phyloP scores from a whole-genome alignment of 345 rosid genomes.

The Eucalyptus caleyi region DNA sequence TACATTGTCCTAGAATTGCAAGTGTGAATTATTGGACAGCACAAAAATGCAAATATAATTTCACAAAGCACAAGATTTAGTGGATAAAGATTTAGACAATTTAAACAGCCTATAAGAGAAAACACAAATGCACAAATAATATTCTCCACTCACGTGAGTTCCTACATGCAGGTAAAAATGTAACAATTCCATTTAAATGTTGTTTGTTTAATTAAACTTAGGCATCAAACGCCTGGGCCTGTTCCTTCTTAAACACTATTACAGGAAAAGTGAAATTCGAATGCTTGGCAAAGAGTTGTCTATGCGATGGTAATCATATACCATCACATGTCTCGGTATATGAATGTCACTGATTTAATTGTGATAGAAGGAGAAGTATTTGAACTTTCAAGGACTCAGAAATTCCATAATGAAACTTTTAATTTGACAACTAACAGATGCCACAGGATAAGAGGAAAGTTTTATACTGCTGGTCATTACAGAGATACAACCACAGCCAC shows the following conservation, averaged over 20 bases:
- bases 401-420: not conserved
- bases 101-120: not conserved
- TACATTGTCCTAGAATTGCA: conserved; percentile 28
- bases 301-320: not conserved
- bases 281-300: not conserved
- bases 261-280: not conserved
- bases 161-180: not conserved
- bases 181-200: not conserved
- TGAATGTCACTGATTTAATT: not conserved
- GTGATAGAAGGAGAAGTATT: not conserved
- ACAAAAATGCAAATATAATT: not conserved
- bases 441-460: not conserved
- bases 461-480: not conserved
- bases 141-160: not conserved
- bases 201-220: not conserved
- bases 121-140: not conserved
- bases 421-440: not conserved
- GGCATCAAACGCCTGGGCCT: not conserved
- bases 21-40: not conserved
- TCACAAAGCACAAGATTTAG: not conserved
- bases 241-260: not conserved
- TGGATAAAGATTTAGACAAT: not conserved
- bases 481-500: not conserved
- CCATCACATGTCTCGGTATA: not conserved
- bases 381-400: not conserved